Base-by-base conservation (phyloP, 2,329 filamentous ascomycete species). In the Metarhizium guizhouense region DNA sequence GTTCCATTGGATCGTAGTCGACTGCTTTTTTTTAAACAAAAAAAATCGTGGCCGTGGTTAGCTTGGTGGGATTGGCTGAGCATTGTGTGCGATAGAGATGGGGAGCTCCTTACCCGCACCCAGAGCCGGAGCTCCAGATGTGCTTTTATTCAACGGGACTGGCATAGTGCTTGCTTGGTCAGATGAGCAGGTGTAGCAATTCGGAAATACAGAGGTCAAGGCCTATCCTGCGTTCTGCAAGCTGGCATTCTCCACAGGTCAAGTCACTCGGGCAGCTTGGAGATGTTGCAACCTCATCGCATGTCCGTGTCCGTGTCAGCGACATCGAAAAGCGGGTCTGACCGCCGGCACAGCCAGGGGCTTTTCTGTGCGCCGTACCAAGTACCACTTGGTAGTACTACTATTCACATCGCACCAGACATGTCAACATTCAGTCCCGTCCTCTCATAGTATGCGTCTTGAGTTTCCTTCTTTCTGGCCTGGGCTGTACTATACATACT, bases 1-100 rank as follows among this genome's bases (percentile, higher is more conserved):
- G 91, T 64, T 90, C 82, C 69, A 97, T 87, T 54, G 94, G 91
- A 70, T 97, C 87, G 75, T 96, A 97, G 71, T 96, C 86, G 70
- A 75, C 80, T 82, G 57, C n/a, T 36, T 38, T 20, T 32, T 34
- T 34, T 34, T 8, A 6, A 13, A 1, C 4, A 5, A 10, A 43
- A 20, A 25, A 25, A 25, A 25, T 25, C 25, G 25, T 13, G 20
- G 18, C 45, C 20, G 14, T 10, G 29, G 47, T 57, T 40, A 55
- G 56, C 29, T 11, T 16, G 20, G 10, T 10, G 45, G 18, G 2
- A 13, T 30, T 14, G 45, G 6, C 7, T 14, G 25, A 14, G 20
- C 25, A 18, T 18, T 29, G 25, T 30, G 25, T 30, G 25, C 25
- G 13, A 30, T 5, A 48, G 25, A 25, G 4, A 25, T 25, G 25